A percentile compares a stretch with the other conserved stretches of the same genome.
These are phyloP conservation scores for Beauveria brongniartii DNA, from an alignment of 2,329 filamentous ascomycete species.

Conservation along the genomic window DNA sequence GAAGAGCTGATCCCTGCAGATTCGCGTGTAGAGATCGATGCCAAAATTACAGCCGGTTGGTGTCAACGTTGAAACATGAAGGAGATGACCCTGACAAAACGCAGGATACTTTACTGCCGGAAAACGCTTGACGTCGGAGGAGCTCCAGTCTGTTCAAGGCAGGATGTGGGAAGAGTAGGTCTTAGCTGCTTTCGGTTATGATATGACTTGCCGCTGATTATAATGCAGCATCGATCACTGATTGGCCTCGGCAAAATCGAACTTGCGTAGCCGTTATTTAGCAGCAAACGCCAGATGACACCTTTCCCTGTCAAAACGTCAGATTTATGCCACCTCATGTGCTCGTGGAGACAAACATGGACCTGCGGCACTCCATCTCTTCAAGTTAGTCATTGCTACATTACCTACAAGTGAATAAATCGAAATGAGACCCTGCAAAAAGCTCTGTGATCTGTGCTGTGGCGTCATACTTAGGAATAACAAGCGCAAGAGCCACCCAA, in stretches of 20 bases:
- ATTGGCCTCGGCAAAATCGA: not conserved
- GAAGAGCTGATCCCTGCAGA: conserved; percentile 91
- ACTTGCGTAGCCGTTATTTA: not conserved
- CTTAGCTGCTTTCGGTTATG: conserved; percentile 1
- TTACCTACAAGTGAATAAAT: not conserved
- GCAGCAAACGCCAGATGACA: not conserved
- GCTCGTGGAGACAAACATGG: not conserved
- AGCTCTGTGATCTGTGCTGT: not conserved
- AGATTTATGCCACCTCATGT: not conserved
- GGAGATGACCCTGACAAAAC: not conserved
- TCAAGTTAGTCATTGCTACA: not conserved
- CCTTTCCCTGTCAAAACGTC: too few relatives aligned
- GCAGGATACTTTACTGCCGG: conserved; percentile 74
- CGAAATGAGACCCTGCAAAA: not conserved
- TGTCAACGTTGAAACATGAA: conserved; percentile 14
- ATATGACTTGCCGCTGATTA: not conserved
- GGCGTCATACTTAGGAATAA: not conserved
- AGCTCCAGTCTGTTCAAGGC: conserved; percentile 78
- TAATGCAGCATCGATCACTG: conserved; percentile 31
- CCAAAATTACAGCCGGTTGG: conserved; percentile 90
- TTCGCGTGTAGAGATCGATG: conserved; percentile 96
- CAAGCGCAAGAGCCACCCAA: not conserved
- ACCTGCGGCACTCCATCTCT: not conserved
- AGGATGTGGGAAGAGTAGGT: conserved; percentile 79
- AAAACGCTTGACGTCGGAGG: conserved; percentile 79